Conservation (phyloP, 257 asterid genomes). For the Galeopsis tetrahit region DNA sequence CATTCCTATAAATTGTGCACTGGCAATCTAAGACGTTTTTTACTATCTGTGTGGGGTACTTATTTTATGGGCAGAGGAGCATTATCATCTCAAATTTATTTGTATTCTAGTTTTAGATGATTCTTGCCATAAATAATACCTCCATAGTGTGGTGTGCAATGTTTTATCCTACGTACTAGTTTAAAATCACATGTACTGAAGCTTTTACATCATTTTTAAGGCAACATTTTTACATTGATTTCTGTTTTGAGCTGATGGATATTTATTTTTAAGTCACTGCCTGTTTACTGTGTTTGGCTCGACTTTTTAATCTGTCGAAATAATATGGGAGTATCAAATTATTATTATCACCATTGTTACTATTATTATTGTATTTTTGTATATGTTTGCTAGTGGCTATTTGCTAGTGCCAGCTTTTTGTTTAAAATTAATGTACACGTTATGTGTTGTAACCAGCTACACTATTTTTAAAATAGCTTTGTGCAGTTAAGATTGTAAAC, state of each 20-base stretch:
- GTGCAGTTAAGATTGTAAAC: too few relatives aligned
- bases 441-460: too few relatives aligned
- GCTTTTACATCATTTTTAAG: conserved; percentile 14
- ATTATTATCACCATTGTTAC: too few relatives aligned
- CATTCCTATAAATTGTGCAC: conserved; percentile 53
- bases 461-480: too few relatives aligned
- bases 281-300: not conserved
- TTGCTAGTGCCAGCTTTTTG: too few relatives aligned
- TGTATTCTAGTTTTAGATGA: conserved; percentile 21
- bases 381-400: not conserved
- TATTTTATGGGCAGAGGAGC: conserved; percentile 28
- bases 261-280: not conserved
- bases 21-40: conserved; percentile 32
- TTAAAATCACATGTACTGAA: not conserved
- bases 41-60: conserved; percentile 36
- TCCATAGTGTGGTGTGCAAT: conserved; percentile 23
- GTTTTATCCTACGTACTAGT: not conserved
- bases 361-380: not conserved
- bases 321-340: not conserved
- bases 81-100: conserved; percentile 28
- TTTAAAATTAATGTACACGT: too few relatives aligned
- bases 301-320: not conserved
- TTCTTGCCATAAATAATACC: conserved; percentile 26
- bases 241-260: not conserved
- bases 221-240: not conserved